Base-by-base conservation (phyloP, 2,329 filamentous ascomycete species). In the Coniella vitis region DNA sequence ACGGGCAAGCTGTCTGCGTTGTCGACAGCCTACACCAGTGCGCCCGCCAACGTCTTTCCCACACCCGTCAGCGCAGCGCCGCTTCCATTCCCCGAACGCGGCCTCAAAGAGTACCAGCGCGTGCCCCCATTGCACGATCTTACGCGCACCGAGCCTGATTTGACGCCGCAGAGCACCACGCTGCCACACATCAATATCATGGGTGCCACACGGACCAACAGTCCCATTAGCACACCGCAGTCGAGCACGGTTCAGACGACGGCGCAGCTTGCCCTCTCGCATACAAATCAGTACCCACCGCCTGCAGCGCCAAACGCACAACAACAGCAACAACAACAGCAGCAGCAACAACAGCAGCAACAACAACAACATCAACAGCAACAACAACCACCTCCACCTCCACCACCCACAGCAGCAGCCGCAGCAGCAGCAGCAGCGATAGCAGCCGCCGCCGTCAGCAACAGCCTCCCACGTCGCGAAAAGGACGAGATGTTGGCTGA, bases 401-500 rank as follows among this genome's bases (percentile, higher is more conserved):
- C 25, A 10, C 25, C 25, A 29, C 25, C 25, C 5, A 5, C 25
- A 5, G 25, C 25, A 29, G 5, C 25, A 29, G 5, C 25, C 10
- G 25, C 25, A 29, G 5, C 25, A 5, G 25, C 25, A 29, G 5
- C 25, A 29, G 25, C 25, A 29, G 25, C 25, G 5, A 29, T 29
- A 29, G 25, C 25, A 5, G 25, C 25, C 5, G n/a, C 29, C 8
- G 48, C 34, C 4, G n/a, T 13, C 2, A 25, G 21, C 9, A 25
- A 25, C 21, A 38, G 37, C n/a, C 34, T 32, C 9, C 38, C 37
- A 40, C 69, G 75, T 52, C 85, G 83, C 1, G 88, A 95, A 62
- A 93, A 93, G 66, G 86, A 94, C 52, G 89, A 93, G 63, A 97
- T 97, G 91, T 71, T 95, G 14, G 75, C 75, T 29, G 87, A 87